Evolutionary conservation across 2,329 filamentous ascomycete genomes (phyloP).

Genomic region (Colletotrichum nymphaeae): DNA sequence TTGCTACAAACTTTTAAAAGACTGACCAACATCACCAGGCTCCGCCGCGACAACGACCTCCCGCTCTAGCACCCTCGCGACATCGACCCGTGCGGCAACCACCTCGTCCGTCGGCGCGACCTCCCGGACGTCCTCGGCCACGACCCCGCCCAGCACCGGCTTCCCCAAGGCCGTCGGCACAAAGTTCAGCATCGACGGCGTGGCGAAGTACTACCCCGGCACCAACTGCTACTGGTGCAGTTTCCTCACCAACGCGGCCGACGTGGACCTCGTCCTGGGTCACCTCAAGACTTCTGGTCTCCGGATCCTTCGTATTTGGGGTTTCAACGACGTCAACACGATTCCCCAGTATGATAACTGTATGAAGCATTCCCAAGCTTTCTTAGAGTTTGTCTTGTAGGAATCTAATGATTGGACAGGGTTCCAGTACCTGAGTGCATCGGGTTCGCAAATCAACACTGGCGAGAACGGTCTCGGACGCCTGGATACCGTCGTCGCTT

Average conservation of each 20-base stretch:
- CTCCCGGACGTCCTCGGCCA: conserved; percentile 29
- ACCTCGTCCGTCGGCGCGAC: conserved; percentile 28
- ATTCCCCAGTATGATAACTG: conserved; percentile 44
- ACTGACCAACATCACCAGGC: neutral
- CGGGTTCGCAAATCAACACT: conserved; percentile 69
- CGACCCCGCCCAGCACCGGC: conserved; percentile 35
- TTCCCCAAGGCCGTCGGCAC: conserved; percentile 42
- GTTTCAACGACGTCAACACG: conserved; percentile 68
- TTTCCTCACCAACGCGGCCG: conserved; percentile 63
- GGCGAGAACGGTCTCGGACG: conserved; percentile 68
- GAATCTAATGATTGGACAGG: neutral
- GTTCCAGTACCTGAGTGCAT: conserved; percentile 63
- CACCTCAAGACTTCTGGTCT: conserved; percentile 62
- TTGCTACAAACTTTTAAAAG: no score
- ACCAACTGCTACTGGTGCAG: conserved; percentile 69
- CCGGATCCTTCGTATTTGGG: conserved; percentile 70
- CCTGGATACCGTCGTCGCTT: conserved; percentile 71
- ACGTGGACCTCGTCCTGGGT: conserved; percentile 65
- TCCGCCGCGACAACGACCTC: conserved; percentile 32
- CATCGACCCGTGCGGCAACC: conserved; percentile 22
- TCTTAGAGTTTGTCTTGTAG: neutral
- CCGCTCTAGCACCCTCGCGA: conserved; percentile 25
- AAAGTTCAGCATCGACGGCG: conserved; percentile 56
- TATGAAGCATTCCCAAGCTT: conserved; percentile 47
- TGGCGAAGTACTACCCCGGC: conserved; percentile 61